Evolutionary conservation across 345 rosid species (phyloP).

Genomic region (Hibiscus mutabilis): DNA sequence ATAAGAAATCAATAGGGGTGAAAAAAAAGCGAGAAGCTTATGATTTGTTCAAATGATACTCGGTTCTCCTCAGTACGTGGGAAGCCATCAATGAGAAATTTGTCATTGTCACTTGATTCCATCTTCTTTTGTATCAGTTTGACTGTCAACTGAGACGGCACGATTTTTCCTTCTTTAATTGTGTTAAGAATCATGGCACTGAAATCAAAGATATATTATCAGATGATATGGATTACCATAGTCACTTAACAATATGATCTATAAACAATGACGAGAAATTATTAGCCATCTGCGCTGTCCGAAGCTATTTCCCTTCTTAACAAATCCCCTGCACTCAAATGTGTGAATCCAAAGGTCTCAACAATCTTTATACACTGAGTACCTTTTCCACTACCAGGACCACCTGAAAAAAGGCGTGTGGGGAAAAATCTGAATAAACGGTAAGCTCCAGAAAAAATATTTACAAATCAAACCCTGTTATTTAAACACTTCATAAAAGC

Average conservation of each 20-base stretch:
- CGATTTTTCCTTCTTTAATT: slow-evolving; percentile 77
- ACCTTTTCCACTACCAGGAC: slow-evolving; percentile 91
- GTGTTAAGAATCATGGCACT: slow-evolving; percentile 54
- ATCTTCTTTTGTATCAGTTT: slow-evolving; percentile 61
- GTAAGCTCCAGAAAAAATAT: not conserved
- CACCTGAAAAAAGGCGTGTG: slow-evolving; percentile 33
- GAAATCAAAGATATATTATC: slow-evolving; percentile 19
- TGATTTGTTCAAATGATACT: slow-evolving; percentile 58
- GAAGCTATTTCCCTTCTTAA: slow-evolving; percentile 58
- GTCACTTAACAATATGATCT: not conserved
- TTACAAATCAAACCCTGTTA: not conserved
- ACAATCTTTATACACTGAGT: slow-evolving; percentile 70
- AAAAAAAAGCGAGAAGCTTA: slow-evolving; percentile 22
- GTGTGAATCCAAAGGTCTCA: slow-evolving; percentile 55
- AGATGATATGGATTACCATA: slow-evolving; percentile 5
- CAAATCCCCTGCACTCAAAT: slow-evolving; percentile 80
- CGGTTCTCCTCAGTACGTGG: slow-evolving; percentile 86
- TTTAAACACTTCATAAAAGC: not conserved
- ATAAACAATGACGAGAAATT: not conserved
- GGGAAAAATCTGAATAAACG: not conserved
- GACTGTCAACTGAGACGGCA: slow-evolving; percentile 80
- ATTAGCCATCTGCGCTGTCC: slow-evolving; percentile 62
- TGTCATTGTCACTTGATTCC: slow-evolving; percentile 42
- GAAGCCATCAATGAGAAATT: slow-evolving; percentile 82
- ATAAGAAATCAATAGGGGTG: not conserved